Percentiles rank a stretch among this genome's conserved stretches.
These are phyloP conservation scores for Lunularia cruciata DNA, from an alignment of 225 moss, liverwort and hornwort genomes.

Conservation along the genomic window DNA sequence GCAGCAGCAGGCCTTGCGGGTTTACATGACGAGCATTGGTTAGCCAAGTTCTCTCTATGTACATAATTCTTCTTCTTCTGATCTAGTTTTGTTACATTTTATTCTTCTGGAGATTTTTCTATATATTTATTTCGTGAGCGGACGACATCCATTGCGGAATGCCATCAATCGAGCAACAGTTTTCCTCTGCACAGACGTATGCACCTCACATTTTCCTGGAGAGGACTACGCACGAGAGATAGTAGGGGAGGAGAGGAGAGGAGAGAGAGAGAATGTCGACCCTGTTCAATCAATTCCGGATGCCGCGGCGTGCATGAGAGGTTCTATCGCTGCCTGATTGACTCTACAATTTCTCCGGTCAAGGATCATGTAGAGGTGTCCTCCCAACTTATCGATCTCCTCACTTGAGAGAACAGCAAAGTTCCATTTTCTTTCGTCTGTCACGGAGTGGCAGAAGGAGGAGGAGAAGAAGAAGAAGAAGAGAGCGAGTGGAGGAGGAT, in stretches of 20 bases:
- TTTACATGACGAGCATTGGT: constrained; percentile 5
- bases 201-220: constrained; percentile 4
- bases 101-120: not conserved
- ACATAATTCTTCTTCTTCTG: constrained; percentile 6
- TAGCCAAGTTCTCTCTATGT: constrained; percentile 1
- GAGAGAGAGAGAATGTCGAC: constrained; percentile 10
- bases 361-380: constrained; percentile 20
- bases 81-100: constrained; percentile 1
- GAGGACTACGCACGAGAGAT: not conserved
- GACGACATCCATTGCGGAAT: not conserved
- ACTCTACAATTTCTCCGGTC: not conserved
- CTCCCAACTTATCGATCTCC: not conserved
- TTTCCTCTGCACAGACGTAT: constrained; percentile 8
- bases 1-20: not conserved
- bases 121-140: not conserved
- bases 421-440: not conserved
- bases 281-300: not conserved
- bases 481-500: not conserved
- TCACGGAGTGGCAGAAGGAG: not conserved
- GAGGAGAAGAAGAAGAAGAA: not conserved
- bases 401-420: constrained; percentile 8
- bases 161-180: not conserved
- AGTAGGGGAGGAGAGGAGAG: not conserved
- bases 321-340: not conserved
- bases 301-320: not conserved